Evolutionary conservation across 305 asterid species (phyloP).

Genomic region (Fraxinus paxiana): DNA sequence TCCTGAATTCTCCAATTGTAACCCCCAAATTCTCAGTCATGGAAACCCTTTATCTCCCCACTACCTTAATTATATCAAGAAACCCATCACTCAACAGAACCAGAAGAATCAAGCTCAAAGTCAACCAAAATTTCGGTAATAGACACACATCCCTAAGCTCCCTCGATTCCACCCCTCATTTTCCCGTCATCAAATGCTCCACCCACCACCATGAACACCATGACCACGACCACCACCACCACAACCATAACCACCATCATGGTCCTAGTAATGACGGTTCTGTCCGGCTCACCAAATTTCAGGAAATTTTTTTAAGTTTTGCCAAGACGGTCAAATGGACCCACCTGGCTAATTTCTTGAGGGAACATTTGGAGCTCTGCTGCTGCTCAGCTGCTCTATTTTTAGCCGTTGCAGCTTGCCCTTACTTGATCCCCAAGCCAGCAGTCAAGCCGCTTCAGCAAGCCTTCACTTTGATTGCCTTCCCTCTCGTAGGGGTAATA

Average conservation of each 20-base stretch:
- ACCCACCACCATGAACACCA: constrained; percentile 11
- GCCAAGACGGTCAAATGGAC: constrained; percentile 68
- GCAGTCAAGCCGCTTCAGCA: constrained; percentile 59
- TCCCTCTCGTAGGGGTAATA: constrained; percentile 87
- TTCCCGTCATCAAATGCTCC: constrained; percentile 35
- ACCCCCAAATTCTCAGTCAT: constrained; percentile 19
- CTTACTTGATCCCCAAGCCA: constrained; percentile 59
- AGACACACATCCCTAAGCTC: constrained; percentile 21
- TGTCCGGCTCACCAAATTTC: constrained; percentile 50
- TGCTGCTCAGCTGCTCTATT: constrained; percentile 78
- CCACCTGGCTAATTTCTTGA: constrained; percentile 55
- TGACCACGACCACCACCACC: constrained; percentile 13
- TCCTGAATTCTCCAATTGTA: not conserved
- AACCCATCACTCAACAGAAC: constrained; percentile 30
- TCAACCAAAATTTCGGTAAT: constrained; percentile 25
- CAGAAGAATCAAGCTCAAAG: constrained; percentile 30
- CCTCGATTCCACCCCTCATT: constrained; percentile 19
- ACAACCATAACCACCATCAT: constrained; percentile 31
- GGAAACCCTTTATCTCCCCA: constrained; percentile 43
- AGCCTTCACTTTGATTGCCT: constrained; percentile 54
- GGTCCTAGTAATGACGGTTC: constrained; percentile 35
- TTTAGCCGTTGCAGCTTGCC: constrained; percentile 67
- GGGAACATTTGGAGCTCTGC: constrained; percentile 79
- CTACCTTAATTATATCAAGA: constrained; percentile 27
- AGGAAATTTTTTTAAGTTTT: constrained; percentile 50